Conservation (phyloP, 2,329 filamentous ascomycete genomes). For the Monosporascus sp. region DNA sequence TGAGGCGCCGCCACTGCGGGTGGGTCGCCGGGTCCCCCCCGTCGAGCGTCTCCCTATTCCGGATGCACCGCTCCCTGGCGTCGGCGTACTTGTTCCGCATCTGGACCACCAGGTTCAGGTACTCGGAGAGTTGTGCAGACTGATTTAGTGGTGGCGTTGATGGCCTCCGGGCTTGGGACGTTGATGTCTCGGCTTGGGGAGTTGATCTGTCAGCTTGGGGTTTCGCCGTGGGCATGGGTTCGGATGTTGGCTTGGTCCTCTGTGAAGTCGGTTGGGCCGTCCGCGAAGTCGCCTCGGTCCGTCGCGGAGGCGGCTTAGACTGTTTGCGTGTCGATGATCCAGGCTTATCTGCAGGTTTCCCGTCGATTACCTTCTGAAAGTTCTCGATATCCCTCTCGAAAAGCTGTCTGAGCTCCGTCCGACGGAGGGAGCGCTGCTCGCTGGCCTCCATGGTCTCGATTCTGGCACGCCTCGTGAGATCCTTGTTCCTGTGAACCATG, state of each 20-base stretch:
- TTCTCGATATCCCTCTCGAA: neutral
- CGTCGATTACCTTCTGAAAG: too few relatives aligned
- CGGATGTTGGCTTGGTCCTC: too few relatives aligned
- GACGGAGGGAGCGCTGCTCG: neutral
- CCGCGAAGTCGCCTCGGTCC: too few relatives aligned
- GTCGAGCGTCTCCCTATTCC: conserved; percentile 11
- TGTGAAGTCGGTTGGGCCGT: too few relatives aligned
- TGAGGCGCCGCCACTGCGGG: conserved; percentile 11
- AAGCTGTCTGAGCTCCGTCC: neutral
- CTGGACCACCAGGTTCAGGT: neutral
- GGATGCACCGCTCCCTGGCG: neutral
- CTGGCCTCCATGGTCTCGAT: neutral
- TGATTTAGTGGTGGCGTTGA: neutral
- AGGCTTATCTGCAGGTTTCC: too few relatives aligned
- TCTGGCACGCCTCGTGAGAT: neutral
- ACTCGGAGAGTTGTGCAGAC: neutral
- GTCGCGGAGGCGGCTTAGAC: too few relatives aligned
- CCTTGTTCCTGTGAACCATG: neutral
- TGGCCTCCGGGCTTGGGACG: too few relatives aligned
- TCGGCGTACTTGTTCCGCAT: conserved; percentile 2
- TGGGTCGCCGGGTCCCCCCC: conserved; percentile 12
- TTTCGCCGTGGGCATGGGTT: too few relatives aligned
- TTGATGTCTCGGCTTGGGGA: too few relatives aligned
- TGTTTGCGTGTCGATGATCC: too few relatives aligned
- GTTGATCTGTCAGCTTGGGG: too few relatives aligned